A percentile compares a stretch with the other conserved stretches of the same genome.
These are phyloP conservation scores for Carnegiea gigantea DNA, from an alignment of 179 eudicot genomes.

Conservation along the genomic window DNA sequence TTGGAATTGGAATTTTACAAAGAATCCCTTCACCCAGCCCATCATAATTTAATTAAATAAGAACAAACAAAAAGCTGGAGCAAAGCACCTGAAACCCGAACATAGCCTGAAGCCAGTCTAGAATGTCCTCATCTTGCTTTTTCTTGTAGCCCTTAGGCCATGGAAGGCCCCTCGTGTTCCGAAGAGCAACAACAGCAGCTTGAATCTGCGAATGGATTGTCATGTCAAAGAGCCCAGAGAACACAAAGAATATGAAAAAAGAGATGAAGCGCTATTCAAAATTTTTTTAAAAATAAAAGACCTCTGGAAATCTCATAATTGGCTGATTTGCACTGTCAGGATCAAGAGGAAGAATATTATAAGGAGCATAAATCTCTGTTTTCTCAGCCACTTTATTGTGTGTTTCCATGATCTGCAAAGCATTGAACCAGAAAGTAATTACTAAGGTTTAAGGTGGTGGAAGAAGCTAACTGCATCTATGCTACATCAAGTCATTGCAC, in stretches of 20 bases:
- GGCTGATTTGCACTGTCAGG: slow-evolving; percentile 98
- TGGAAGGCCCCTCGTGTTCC: slow-evolving; percentile 96
- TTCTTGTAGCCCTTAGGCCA: slow-evolving; percentile 97
- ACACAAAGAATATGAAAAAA: neutral
- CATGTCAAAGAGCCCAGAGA: neutral
- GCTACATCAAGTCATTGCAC: slow-evolving; percentile 34
- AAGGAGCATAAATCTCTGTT: slow-evolving; percentile 84
- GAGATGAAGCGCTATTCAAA: neutral
- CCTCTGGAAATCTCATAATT: slow-evolving; percentile 97
- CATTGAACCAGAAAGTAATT: slow-evolving; percentile 1
- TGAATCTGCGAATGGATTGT: slow-evolving; percentile 60
- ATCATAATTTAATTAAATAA: neutral
- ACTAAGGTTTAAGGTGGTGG: neutral
- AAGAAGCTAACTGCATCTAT: neutral
- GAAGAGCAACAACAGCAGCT: slow-evolving; percentile 87
- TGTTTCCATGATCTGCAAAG: slow-evolving; percentile 75
- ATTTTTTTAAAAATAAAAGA: slow-evolving; percentile 20
- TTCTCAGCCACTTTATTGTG: slow-evolving; percentile 97
- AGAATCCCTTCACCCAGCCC: neutral
- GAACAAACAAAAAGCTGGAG: neutral
- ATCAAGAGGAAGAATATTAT: slow-evolving; percentile 96
- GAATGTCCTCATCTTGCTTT: slow-evolving; percentile 88
- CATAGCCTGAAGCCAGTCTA: slow-evolving; percentile 97
- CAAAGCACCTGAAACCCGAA: slow-evolving; percentile 90
- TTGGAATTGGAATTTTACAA: neutral